Conservation (phyloP, 805 yeast genomes). For the Kluyveromyces lactis region DNA sequence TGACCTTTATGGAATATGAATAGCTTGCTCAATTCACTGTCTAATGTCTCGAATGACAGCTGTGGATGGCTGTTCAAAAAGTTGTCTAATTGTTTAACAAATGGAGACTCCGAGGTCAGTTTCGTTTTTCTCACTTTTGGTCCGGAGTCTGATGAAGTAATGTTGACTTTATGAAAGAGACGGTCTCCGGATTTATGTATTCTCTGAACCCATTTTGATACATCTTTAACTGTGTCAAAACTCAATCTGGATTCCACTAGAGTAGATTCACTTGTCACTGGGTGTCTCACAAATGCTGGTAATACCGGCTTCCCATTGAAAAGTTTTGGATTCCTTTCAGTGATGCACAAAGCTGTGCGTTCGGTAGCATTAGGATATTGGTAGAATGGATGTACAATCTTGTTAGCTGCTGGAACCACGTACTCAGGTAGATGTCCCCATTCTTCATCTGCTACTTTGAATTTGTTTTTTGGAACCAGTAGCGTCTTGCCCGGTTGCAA, state of each 20-base stretch:
- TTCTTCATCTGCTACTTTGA: slow-evolving; percentile 1
- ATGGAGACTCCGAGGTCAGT: neutral
- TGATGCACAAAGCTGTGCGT: slow-evolving; percentile 16
- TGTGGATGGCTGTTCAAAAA: neutral
- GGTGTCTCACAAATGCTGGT: slow-evolving; percentile 12
- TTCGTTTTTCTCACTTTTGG: neutral
- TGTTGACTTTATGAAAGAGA: neutral
- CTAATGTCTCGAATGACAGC: neutral
- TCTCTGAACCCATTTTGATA: slow-evolving; percentile 15
- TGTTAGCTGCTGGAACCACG: slow-evolving; percentile 13
- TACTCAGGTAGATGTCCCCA: slow-evolving; percentile 1
- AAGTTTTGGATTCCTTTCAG: slow-evolving; percentile 13
- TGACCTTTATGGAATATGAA: neutral
- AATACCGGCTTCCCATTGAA: slow-evolving; percentile 15
- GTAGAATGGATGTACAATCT: slow-evolving; percentile 23
- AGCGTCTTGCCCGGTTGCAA: neutral
- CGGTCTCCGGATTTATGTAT: neutral
- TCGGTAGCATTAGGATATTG: slow-evolving; percentile 15
- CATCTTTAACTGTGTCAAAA: slow-evolving; percentile 12
- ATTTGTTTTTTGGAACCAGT: slow-evolving; percentile 1
- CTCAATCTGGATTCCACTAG: slow-evolving; percentile 9
- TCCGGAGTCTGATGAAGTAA: neutral
- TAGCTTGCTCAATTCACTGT: neutral
- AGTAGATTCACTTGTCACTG: slow-evolving; percentile 2
- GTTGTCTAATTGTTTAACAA: neutral